Conservation (phyloP, 192 early-diverging fungal genomes). For the Backusella circina region DNA sequence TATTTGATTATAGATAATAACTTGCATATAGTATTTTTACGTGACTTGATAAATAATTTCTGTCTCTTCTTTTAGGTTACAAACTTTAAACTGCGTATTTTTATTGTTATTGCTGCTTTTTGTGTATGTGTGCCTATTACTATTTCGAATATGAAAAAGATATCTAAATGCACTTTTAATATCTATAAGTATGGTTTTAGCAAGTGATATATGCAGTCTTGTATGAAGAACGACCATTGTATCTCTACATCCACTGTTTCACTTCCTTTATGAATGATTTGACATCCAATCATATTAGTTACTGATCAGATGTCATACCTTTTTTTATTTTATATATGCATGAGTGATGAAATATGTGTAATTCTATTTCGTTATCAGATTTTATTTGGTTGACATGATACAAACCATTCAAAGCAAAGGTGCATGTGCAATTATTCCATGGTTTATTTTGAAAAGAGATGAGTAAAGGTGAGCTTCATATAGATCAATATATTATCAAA, state of each 20-base stretch:
- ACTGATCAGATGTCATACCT: not conserved
- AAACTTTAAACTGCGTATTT: not conserved
- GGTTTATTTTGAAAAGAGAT: not conserved
- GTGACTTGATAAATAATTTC: not conserved
- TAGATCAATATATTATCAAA: not conserved
- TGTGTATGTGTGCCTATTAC: not conserved
- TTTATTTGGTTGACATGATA: not conserved
- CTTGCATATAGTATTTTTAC: too few relatives aligned
- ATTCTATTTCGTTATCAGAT: not conserved
- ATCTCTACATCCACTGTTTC: not conserved
- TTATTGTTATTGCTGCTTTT: not conserved
- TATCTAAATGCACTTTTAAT: not conserved
- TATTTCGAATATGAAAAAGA: not conserved
- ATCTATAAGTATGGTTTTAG: not conserved
- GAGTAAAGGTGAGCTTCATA: not conserved
- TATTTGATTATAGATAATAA: too few relatives aligned
- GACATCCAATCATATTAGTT: not conserved
- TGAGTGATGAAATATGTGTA: not conserved
- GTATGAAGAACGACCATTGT: too few relatives aligned
- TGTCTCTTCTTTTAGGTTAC: not conserved
- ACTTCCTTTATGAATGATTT: not conserved
- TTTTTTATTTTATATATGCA: not conserved
- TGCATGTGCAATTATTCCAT: too few relatives aligned
- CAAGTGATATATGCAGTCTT: not conserved
- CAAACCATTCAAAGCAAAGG: not conserved